phyloP scores from a whole-genome alignment of 768 basidiomycete genomes.

The Lactarius sp. region DNA sequence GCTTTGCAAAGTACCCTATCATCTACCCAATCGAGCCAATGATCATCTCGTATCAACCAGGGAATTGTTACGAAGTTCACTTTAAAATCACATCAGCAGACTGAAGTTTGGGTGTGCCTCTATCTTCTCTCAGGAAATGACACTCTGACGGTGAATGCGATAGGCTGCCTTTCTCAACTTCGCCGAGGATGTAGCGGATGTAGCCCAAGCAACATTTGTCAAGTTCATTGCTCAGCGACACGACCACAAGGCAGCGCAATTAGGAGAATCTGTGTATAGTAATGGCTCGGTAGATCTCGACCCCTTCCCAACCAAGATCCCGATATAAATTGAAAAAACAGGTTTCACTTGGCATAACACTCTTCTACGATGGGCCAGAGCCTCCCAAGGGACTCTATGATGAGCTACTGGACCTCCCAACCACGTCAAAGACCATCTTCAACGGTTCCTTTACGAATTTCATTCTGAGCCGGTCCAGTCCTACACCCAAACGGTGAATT shows the following conservation, averaged over 20 bases:
- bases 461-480: slow-evolving; percentile 32
- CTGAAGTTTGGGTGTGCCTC: slow-evolving; percentile 16
- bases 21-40: not conserved
- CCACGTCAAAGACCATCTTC: slow-evolving; percentile 32
- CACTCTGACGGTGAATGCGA: not conserved
- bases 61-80: slow-evolving; percentile 17
- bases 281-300: slow-evolving; percentile 25
- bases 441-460: slow-evolving; percentile 36
- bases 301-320: slow-evolving; percentile 31
- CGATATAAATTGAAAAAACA: slow-evolving; percentile 27
- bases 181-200: not conserved
- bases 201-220: not conserved
- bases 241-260: slow-evolving; percentile 9
- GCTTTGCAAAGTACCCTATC: not conserved
- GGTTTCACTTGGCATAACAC: not conserved
- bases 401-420: slow-evolving; percentile 39
- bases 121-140: not conserved
- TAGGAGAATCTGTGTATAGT: not conserved
- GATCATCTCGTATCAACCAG: not conserved
- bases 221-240: not conserved
- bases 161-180: slow-evolving; percentile 8
- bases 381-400: slow-evolving; percentile 45
- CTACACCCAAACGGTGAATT: slow-evolving; percentile 24
- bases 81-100: not conserved
- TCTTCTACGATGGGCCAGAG: slow-evolving; percentile 54